phyloP scores from a whole-genome alignment of 257 asterid genomes.

The Ligustrum vulgare region DNA sequence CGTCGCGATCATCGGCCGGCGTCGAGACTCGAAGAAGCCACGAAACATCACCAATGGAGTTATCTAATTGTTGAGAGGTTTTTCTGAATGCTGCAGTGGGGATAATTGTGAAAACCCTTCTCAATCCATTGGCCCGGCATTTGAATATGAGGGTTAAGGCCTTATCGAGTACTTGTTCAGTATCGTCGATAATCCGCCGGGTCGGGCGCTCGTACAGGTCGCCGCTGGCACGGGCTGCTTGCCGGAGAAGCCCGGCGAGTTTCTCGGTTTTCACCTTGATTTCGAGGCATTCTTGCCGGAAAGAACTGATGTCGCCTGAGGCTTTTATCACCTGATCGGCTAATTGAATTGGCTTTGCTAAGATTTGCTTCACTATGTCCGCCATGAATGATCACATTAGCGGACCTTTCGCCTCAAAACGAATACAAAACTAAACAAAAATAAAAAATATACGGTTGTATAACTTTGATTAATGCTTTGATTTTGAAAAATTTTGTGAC shows the following conservation, averaged over 20 bases:
- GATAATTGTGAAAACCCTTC: constrained; percentile 63
- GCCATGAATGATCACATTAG: constrained; percentile 56
- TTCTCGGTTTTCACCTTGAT: constrained; percentile 52
- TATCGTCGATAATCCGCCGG: constrained; percentile 74
- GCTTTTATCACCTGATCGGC: constrained; percentile 61
- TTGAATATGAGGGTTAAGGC: constrained; percentile 61
- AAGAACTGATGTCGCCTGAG: constrained; percentile 49
- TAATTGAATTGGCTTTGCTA: constrained; percentile 57
- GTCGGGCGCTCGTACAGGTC: constrained; percentile 77
- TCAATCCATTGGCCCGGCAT: constrained; percentile 61
- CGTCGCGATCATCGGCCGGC: constrained; percentile 65
- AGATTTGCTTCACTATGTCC: constrained; percentile 70
- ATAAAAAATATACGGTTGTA: background rate
- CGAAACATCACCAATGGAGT: constrained; percentile 69
- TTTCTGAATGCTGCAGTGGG: constrained; percentile 57
- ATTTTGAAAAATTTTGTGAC: background rate
- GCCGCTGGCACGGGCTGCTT: constrained; percentile 63
- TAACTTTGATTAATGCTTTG: background rate
- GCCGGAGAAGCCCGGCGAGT: constrained; percentile 59
- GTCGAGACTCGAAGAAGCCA: constrained; percentile 80
- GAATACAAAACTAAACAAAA: background rate
- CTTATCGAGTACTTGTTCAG: constrained; percentile 62
- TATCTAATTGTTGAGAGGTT: constrained; percentile 60
- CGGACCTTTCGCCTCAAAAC: constrained; percentile 42
- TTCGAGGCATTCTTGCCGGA: constrained; percentile 55